Evolutionary conservation across 2,329 filamentous ascomycete species (phyloP).

Genomic region (Arthrobotrys sinensis): DNA sequence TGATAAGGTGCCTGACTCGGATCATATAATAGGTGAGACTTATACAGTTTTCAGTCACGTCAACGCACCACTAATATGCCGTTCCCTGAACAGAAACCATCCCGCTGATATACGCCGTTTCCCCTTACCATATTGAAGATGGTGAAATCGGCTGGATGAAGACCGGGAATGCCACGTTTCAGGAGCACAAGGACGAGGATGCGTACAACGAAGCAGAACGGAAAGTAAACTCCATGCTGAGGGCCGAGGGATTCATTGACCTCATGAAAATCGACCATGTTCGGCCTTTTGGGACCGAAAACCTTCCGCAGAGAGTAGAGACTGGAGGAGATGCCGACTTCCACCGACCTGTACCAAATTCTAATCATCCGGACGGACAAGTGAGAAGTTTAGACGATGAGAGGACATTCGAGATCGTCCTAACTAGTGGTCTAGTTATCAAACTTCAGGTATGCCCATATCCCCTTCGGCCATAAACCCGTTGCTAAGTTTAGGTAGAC

Average conservation of each 20-base stretch:
- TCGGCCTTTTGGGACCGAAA: constrained; percentile 69
- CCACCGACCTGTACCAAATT: constrained; percentile 66
- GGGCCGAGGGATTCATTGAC: constrained; percentile 77
- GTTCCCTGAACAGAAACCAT: constrained; percentile 41
- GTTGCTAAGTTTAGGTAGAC: constrained; percentile 65
- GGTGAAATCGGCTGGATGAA: constrained; percentile 74
- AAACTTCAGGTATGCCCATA: constrained; percentile 71
- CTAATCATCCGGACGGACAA: constrained; percentile 71
- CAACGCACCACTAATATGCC: constrained; percentile 17
- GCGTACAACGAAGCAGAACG: constrained; percentile 75
- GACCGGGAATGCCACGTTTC: constrained; percentile 68
- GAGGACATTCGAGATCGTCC: constrained; percentile 75
- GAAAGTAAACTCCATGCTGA: constrained; percentile 73
- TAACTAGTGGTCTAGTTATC: constrained; percentile 76
- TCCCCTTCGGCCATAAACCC: not conserved
- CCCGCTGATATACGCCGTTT: constrained; percentile 75
- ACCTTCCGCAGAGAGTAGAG: constrained; percentile 40
- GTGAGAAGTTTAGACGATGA: constrained; percentile 73
- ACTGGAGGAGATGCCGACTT: constrained; percentile 59
- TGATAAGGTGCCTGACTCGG: constrained; percentile 71
- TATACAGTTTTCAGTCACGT: not conserved
- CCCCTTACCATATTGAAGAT: constrained; percentile 74
- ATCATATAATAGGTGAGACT: constrained; percentile 71
- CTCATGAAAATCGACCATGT: constrained; percentile 74
- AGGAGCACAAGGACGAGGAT: constrained; percentile 73